Conservation (phyloP, 192 early-diverging fungal genomes). For the Allomyces javanicus region DNA sequence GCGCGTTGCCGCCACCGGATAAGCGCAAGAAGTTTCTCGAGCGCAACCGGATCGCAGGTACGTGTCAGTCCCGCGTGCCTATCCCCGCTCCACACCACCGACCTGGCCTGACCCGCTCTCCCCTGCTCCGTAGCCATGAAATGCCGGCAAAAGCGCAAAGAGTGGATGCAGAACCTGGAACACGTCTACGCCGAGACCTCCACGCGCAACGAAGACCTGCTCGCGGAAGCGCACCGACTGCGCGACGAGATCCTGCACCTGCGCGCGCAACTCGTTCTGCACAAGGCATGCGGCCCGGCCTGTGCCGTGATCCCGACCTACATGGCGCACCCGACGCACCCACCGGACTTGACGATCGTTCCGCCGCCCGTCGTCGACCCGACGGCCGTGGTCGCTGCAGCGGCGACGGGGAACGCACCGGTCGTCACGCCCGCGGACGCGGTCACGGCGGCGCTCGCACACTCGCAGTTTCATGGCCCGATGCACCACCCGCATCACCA, state of each 20-base stretch:
- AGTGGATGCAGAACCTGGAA: background rate
- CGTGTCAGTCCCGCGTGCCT: too few relatives aligned
- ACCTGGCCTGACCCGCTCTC: too few relatives aligned
- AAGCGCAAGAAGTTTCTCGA: too few relatives aligned
- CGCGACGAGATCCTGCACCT: background rate
- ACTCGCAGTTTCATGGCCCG: too few relatives aligned
- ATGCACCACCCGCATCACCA: too few relatives aligned
- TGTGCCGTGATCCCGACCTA: background rate
- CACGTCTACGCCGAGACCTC: background rate
- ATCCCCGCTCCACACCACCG: too few relatives aligned
- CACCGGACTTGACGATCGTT: background rate
- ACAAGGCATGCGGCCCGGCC: background rate
- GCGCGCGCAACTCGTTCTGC: background rate
- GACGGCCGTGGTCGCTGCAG: background rate
- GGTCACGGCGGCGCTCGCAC: too few relatives aligned
- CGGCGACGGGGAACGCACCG: too few relatives aligned
- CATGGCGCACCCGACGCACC: background rate
- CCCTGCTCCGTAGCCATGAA: background rate
- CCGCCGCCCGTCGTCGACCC: background rate
- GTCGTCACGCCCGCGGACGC: too few relatives aligned
- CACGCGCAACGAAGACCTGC: background rate
- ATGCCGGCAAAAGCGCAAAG: background rate
- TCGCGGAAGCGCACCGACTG: background rate
- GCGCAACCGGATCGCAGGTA: too few relatives aligned
- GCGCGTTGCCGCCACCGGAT: too few relatives aligned